Base-by-base conservation (phyloP, 352 stramenopile genomes). In the Peronospora belbahrii region DNA sequence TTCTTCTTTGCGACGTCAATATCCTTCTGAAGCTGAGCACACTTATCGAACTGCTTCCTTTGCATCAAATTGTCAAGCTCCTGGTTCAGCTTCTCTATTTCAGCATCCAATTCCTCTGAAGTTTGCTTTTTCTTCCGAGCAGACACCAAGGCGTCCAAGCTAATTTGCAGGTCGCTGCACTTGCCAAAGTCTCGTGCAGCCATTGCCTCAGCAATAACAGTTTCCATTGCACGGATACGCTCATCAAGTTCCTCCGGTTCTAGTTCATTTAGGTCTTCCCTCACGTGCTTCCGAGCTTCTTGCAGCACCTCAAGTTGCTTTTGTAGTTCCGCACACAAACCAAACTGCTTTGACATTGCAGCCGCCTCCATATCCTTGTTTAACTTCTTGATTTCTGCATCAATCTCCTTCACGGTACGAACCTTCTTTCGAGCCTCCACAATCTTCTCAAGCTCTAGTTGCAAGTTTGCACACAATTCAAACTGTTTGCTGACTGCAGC, bases 51-150 rank as follows among this genome's bases (percentile, higher is more conserved):
- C 44, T 88, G 57, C 44, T 95, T 95, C 18, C 71, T 67, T 39
- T 85, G 63, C 81, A 95, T 88, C 30, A 83, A 42, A 2, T 45
- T 49, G 13, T 67, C 65, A 9, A 94, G 70, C 35, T 88, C 74
- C 8, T 50, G 42, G 18, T 91, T 90, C n/a, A 93, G 45, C 7
- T 60, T 63, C 7, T 67, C 68, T 38, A 95, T 89, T 40, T 92
- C 79, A 2, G 61, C 63, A 41, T 95, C 82, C 52, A 95, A 40
- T 52, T 94, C 83, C 32, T 88, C 64, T 0, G 82, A 74, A 2
- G 80, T 95, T 53, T 91, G 78, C 40, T 92, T 94, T 24, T 80
- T 87, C 64, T 95, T 95, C 13, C 82, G 68, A 5, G 83, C 73
- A 23, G 63, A 56, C 11, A 91, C 71, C 0, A 94, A 44, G 2